Conservation (phyloP, 495 filamentous ascomycete genomes). For the Xylaria cubensis region DNA sequence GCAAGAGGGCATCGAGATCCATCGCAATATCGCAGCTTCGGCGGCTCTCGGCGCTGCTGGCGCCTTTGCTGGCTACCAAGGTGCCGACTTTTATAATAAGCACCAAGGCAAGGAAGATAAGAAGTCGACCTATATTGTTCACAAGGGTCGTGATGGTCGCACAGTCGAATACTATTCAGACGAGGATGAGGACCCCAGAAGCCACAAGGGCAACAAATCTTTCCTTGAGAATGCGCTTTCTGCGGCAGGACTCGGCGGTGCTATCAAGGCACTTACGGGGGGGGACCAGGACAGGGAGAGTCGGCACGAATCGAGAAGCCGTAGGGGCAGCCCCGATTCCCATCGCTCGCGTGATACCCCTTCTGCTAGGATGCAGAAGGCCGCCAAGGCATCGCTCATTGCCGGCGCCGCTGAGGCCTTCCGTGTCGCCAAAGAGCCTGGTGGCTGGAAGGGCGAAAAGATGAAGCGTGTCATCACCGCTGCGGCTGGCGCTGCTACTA, state of each 20-base stretch:
- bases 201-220: slow-evolving; percentile 68
- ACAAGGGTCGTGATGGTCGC: slow-evolving; percentile 52
- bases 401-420: slow-evolving; percentile 90
- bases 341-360: slow-evolving; percentile 46
- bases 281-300: slow-evolving; percentile 50
- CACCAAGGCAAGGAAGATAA: slow-evolving; percentile 55
- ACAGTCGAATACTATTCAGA: slow-evolving; percentile 57
- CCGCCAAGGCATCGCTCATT: slow-evolving; percentile 82
- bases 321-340: slow-evolving; percentile 52
- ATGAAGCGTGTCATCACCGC: slow-evolving; percentile 87
- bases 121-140: slow-evolving; percentile 47
- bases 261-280: slow-evolving; percentile 59
- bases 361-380: slow-evolving; percentile 72
- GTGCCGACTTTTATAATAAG: slow-evolving; percentile 62
- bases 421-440: slow-evolving; percentile 82
- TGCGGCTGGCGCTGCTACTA: slow-evolving; percentile 81
- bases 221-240: slow-evolving; percentile 73
- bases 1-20: slow-evolving; percentile 48
- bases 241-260: slow-evolving; percentile 70
- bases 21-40: slow-evolving; percentile 58
- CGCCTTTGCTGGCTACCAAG: slow-evolving; percentile 60
- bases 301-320: slow-evolving; percentile 55
- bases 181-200: slow-evolving; percentile 58
- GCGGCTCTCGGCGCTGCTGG: slow-evolving; percentile 62
- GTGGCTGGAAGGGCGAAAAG: slow-evolving; percentile 83